A percentile compares a stretch with the other conserved stretches of the same genome.
phyloP scores from a whole-genome alignment of 2,329 filamentous ascomycete species.

The Graphiopsis chlorocephala region DNA sequence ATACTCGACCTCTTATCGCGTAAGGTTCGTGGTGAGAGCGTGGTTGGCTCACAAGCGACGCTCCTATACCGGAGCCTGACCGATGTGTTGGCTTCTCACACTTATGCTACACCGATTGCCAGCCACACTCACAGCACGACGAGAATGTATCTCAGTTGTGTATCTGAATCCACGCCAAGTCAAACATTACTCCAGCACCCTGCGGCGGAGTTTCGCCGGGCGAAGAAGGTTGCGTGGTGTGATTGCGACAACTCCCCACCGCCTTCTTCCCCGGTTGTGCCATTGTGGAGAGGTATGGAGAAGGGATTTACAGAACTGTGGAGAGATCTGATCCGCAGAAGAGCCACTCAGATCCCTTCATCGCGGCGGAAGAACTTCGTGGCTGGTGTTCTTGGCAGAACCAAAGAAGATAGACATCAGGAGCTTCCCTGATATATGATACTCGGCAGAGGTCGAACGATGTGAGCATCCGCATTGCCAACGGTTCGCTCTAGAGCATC shows the following conservation, averaged over 20 bases:
- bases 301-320: neutral
- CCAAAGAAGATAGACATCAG: neutral
- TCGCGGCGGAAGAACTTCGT: neutral
- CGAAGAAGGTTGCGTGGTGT: neutral
- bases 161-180: neutral
- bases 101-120: neutral
- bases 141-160: neutral
- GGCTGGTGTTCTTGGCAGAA: neutral
- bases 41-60: neutral
- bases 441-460: neutral
- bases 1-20: neutral
- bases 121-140: neutral
- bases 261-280: neutral
- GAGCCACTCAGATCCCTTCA: neutral
- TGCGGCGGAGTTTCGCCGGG: neutral
- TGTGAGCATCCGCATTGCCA: neutral
- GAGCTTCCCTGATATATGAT: neutral
- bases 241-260: neutral
- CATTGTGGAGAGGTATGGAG: slow-evolving; percentile 6
- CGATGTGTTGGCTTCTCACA: neutral
- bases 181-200: neutral
- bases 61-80: neutral
- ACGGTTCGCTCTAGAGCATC: no score
- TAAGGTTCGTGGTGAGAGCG: neutral
- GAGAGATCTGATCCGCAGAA: neutral